Base-by-base conservation (phyloP, 2,329 filamentous ascomycete genomes). In the Fusarium sublunatum region DNA sequence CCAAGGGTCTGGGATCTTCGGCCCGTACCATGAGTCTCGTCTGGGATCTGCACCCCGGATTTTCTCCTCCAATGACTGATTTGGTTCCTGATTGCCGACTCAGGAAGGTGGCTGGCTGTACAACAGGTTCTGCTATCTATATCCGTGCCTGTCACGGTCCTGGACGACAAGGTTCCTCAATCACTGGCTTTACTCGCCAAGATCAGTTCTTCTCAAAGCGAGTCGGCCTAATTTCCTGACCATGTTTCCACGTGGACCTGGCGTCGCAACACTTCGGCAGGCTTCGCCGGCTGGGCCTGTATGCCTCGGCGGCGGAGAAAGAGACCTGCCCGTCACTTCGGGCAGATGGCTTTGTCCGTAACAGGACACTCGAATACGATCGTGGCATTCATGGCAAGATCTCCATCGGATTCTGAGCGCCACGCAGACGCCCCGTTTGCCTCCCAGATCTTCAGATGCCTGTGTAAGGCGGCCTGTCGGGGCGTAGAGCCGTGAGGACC, bases 1-100 rank as follows among this genome's bases (percentile, higher is more conserved):
- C 49, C 60, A 50, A 58, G 64, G 60, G 51, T 65, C 62, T 47
- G 62, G 68, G 68, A 70, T 70, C 46, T 64, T 70, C 68, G 68
- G 68, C 57, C 68, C 68, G 68, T 55, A 58, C 66, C 54, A 61
- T 62, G 45, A 50, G 42, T 57, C 57, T 64, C 62, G 55, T 68
- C 54, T 28, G 34, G 44, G 53, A 58, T 48, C 56, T 67, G 47
- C 58, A 69, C 68, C 68, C 68, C 67, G 63, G 68, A 67, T 59
- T 64, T 65, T 58, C 53, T 51, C 64, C 56, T 52, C 68, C 64
- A 67, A 64, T 65, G 48, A 58, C 42, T 44, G 50, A 46, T 43
- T 53, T 50, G 38, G 53, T 50, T 46, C 58, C 58, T 62, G 58
- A 50, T 51, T 64, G 40, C 63, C 54, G 31, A 41, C 61, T 63